Percentiles rank a stretch among this genome's conserved stretches.
phyloP scores from a whole-genome alignment of 1,284 basidiomycete species.

The Marasmius tenuissimus region DNA sequence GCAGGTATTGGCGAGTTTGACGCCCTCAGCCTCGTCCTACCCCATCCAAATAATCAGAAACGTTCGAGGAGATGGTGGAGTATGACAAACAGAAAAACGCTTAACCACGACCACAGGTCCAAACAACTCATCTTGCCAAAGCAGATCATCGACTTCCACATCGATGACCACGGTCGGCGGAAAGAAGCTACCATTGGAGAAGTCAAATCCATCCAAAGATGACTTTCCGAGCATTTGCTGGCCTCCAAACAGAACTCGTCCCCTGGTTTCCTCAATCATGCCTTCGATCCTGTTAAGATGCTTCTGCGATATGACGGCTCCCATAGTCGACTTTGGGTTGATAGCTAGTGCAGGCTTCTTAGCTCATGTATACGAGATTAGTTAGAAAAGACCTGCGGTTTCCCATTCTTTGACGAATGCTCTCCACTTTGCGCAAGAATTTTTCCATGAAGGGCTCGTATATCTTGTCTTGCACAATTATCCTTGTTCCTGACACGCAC shows the following conservation, averaged over 20 bases:
- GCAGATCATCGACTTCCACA: conserved; percentile 54
- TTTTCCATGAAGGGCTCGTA: conserved; percentile 65
- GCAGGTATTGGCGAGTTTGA: conserved; percentile 69
- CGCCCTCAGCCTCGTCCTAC: conserved; percentile 64
- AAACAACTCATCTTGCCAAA: conserved; percentile 84
- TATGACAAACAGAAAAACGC: conserved; percentile 53
- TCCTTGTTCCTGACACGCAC: conserved; percentile 76
- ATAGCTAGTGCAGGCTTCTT: conserved; percentile 44
- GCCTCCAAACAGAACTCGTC: conserved; percentile 66
- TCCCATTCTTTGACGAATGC: conserved; percentile 70
- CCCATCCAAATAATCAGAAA: not conserved
- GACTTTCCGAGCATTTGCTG: conserved; percentile 58
- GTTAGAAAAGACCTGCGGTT: conserved; percentile 52
- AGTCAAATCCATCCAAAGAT: conserved; percentile 65
- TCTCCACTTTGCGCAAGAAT: conserved; percentile 62
- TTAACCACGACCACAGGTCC: conserved; percentile 76
- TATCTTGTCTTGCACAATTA: conserved; percentile 68
- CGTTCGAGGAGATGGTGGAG: not conserved
- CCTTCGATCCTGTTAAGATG: conserved; percentile 65
- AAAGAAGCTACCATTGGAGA: conserved; percentile 70
- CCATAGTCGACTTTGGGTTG: conserved; percentile 72
- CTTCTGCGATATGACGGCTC: conserved; percentile 66
- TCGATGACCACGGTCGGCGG: conserved; percentile 72
- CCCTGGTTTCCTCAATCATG: conserved; percentile 50
- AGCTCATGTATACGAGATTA: not conserved